phyloP scores from a whole-genome alignment of 176 grass and related monocot genomes.

The Melocanna baccifera region DNA sequence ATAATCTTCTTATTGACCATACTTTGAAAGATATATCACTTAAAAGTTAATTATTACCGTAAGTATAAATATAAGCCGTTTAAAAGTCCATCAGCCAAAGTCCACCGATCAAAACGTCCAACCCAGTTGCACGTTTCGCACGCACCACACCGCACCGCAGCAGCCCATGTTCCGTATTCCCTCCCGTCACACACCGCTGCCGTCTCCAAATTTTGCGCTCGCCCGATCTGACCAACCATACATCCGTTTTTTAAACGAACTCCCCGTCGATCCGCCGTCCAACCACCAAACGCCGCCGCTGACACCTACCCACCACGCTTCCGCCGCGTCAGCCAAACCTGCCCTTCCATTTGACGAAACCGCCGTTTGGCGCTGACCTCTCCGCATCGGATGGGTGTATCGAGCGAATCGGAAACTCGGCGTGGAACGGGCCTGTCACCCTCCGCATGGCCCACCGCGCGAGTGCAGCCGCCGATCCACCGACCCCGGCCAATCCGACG shows the following conservation, averaged over 20 bases:
- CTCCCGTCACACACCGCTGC: background rate
- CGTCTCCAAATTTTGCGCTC: background rate
- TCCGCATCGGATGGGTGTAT: background rate
- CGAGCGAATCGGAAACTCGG: conserved; percentile 18
- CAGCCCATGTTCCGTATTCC: conserved; percentile 19
- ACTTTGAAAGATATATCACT: too few relatives aligned
- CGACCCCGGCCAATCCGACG: background rate
- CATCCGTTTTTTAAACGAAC: background rate
- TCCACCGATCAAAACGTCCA: too few relatives aligned
- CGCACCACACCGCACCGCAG: background rate
- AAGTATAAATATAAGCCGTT: too few relatives aligned
- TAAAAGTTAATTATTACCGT: too few relatives aligned
- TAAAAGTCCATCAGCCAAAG: too few relatives aligned
- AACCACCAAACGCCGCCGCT: background rate
- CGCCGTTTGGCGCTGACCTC: background rate
- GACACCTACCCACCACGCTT: background rate
- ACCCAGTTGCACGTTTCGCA: conserved; percentile 32
- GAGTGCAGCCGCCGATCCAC: background rate
- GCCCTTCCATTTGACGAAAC: background rate
- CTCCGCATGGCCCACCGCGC: conserved; percentile 14
- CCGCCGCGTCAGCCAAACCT: background rate
- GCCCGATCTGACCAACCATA: background rate
- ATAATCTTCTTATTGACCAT: too few relatives aligned
- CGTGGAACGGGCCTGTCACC: background rate
- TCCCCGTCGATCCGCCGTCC: background rate